phyloP scores from a whole-genome alignment of 352 stramenopile genomes.

The Phytophthora palmivora region DNA sequence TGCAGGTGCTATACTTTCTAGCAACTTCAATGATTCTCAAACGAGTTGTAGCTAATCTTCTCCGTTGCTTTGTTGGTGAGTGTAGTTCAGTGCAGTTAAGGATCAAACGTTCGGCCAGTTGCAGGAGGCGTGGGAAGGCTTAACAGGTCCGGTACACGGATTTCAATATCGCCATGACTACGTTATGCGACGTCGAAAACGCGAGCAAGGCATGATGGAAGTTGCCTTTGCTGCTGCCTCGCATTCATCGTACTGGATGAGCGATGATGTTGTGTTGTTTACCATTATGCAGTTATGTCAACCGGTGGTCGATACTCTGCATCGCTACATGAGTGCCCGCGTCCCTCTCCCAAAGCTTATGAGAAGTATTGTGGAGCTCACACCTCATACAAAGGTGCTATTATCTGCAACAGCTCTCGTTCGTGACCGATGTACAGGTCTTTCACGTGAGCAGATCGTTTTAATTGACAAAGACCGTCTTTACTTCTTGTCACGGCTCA shows the following conservation, averaged over 20 bases:
- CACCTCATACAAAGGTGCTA: conserved; percentile 67
- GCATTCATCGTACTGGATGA: conserved; percentile 92
- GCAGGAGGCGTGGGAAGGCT: conserved; percentile 74
- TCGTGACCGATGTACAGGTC: conserved; percentile 77
- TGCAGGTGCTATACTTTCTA: conserved; percentile 49
- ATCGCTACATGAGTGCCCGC: conserved; percentile 82
- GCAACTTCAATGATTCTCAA: neutral
- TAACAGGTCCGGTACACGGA: conserved; percentile 74
- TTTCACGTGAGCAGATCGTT: conserved; percentile 78
- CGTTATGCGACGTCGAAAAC: conserved; percentile 74
- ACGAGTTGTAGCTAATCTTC: neutral
- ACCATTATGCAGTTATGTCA: conserved; percentile 87
- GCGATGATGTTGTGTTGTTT: conserved; percentile 87
- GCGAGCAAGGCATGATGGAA: conserved; percentile 89
- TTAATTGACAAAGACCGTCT: conserved; percentile 77
- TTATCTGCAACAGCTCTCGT: conserved; percentile 80
- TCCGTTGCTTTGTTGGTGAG: neutral
- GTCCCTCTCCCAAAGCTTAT: conserved; percentile 76
- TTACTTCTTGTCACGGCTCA: conserved; percentile 66
- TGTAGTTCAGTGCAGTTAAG: conserved; percentile 67
- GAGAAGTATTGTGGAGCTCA: conserved; percentile 83
- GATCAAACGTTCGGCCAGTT: conserved; percentile 77
- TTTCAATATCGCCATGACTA: conserved; percentile 87
- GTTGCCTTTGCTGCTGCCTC: conserved; percentile 82
- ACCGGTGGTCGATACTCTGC: conserved; percentile 82